A percentile compares a stretch with the other conserved stretches of the same genome.
Evolutionary conservation across 768 basidiomycete species (phyloP).

Genomic region (Polyporus arcularius): DNA sequence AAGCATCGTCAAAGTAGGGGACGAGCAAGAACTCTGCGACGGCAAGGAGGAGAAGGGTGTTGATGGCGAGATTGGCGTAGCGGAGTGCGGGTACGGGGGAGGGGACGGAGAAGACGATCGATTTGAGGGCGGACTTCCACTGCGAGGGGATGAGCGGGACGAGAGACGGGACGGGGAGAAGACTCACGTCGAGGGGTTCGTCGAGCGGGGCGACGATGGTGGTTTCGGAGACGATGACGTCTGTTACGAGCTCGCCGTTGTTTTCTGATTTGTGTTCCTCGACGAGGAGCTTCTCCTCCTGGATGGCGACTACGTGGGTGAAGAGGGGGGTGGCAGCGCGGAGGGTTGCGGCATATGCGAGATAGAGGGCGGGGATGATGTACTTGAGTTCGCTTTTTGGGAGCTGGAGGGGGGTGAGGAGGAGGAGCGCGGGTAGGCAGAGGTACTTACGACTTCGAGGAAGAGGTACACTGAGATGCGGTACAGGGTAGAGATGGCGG

Average conservation of each 20-base stretch:
- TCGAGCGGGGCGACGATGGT: constrained; percentile 1
- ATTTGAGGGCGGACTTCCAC: constrained; percentile 14
- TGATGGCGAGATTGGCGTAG: constrained; percentile 35
- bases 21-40: constrained; percentile 52
- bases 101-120: constrained; percentile 36
- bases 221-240: constrained; percentile 5
- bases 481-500: constrained; percentile 38
- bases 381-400: constrained; percentile 39
- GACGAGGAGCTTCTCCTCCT: constrained; percentile 14
- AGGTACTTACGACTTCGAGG: constrained; percentile 48
- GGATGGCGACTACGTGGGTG: constrained; percentile 1
- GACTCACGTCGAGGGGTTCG: constrained; percentile 8
- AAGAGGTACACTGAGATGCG: constrained; percentile 49
- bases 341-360: constrained; percentile 25
- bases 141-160: constrained; percentile 19
- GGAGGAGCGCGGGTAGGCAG: neutral
- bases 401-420: constrained; percentile 33
- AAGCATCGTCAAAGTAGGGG: constrained; percentile 57
- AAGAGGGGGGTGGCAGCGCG: constrained; percentile 13
- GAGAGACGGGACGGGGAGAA: neutral
- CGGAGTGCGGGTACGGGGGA: constrained; percentile 28
- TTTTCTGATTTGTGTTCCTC: constrained; percentile 12
- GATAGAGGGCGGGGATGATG: constrained; percentile 31
- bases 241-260: constrained; percentile 12
- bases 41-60: constrained; percentile 38